Conservation (phyloP, 1,139 yeast species). For the Debaryomyces udenii region DNA sequence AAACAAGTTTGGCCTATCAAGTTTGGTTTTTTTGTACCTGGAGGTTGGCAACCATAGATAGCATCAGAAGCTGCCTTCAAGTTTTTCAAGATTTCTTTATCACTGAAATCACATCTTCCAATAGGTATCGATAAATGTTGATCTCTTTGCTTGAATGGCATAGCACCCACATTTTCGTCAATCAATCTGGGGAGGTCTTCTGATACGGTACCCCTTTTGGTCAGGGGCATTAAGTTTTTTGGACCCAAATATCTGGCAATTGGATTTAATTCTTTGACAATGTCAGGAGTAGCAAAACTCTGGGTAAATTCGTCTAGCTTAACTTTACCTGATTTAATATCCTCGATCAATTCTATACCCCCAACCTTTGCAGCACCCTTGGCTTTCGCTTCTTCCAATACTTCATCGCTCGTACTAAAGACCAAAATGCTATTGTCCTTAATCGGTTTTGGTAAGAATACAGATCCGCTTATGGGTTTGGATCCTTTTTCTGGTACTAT, state of each 20-base stretch:
- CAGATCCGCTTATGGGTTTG: slow-evolving; percentile 72
- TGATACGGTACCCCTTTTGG: slow-evolving; percentile 84
- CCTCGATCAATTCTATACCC: slow-evolving; percentile 68
- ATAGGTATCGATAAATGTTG: slow-evolving; percentile 66
- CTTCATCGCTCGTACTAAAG: slow-evolving; percentile 61
- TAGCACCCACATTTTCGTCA: slow-evolving; percentile 60
- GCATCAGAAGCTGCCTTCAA: slow-evolving; percentile 71
- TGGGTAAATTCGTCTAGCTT: slow-evolving; percentile 66
- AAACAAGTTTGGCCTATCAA: slow-evolving; percentile 70
- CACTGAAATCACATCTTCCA: slow-evolving; percentile 80
- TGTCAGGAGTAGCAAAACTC: slow-evolving; percentile 85
- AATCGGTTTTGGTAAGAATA: slow-evolving; percentile 75
- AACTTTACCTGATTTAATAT: slow-evolving; percentile 57
- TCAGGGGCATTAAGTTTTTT: slow-evolving; percentile 84
- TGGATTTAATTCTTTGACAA: slow-evolving; percentile 59
- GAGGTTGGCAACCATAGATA: slow-evolving; percentile 58
- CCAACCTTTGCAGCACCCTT: slow-evolving; percentile 69
- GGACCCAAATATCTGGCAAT: slow-evolving; percentile 86
- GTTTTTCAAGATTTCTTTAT: slow-evolving; percentile 73
- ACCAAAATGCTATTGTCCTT: slow-evolving; percentile 67
- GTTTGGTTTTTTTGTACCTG: slow-evolving; percentile 68
- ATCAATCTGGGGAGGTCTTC: slow-evolving; percentile 62
- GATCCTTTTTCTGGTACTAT: slow-evolving; percentile 83
- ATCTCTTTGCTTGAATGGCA: slow-evolving; percentile 72
- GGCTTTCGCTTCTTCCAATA: slow-evolving; percentile 53